phyloP scores from a whole-genome alignment of 176 grass and related monocot species.

The Bolboschoenus planiculmis region DNA sequence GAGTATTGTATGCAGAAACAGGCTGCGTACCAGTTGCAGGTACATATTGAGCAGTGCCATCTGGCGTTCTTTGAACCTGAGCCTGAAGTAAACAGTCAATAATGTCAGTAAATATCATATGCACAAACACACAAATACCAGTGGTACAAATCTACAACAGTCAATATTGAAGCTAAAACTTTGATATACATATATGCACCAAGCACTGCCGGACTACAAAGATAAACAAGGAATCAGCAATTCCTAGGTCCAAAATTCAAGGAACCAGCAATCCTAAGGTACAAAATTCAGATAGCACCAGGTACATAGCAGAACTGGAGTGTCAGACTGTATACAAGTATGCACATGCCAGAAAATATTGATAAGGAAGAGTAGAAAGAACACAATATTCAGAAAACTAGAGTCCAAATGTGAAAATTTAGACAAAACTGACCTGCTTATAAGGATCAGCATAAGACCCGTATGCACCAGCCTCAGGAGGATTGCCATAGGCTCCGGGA shows the following conservation, averaged over 20 bases:
- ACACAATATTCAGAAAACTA: background rate
- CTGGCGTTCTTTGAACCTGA: background rate
- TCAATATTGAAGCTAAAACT: background rate
- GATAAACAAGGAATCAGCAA: background rate
- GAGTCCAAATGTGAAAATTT: background rate
- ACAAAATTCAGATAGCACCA: background rate
- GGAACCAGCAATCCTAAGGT: background rate
- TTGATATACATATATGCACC: background rate
- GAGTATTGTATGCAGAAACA: conserved; percentile 3
- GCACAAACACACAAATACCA: background rate
- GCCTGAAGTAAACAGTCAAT: conserved; percentile 1
- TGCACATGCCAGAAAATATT: background rate
- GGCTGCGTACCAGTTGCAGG: background rate
- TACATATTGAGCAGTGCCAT: background rate
- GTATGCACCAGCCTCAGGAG: background rate
- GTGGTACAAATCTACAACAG: background rate
- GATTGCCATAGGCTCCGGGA: conserved; percentile 6
- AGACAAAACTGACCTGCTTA: background rate
- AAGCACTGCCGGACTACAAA: background rate
- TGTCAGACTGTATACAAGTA: background rate
- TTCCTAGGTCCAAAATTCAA: background rate
- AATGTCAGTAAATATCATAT: background rate
- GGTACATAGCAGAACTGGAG: background rate
- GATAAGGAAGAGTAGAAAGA: background rate
- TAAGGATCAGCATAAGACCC: background rate